Evolutionary conservation across 768 basidiomycete genomes (phyloP).

Genomic region (Suillus paluster): DNA sequence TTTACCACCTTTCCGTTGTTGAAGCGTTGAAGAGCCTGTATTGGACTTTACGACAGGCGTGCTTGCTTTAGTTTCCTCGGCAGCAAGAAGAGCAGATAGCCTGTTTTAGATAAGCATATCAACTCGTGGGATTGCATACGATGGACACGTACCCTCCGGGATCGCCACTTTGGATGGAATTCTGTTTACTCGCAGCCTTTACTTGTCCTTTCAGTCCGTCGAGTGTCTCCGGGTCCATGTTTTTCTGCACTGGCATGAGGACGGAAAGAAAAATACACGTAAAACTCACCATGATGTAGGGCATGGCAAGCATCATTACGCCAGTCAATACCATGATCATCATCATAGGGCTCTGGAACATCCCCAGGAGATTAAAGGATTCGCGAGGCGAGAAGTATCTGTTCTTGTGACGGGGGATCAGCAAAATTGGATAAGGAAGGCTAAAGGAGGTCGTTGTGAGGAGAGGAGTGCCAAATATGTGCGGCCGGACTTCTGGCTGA

Average conservation of each 20-base stretch:
- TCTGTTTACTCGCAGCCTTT: constrained; percentile 58
- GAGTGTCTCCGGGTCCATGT: constrained; percentile 71
- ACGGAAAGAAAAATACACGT: background rate
- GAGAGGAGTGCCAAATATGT: constrained; percentile 70
- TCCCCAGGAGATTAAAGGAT: constrained; percentile 73
- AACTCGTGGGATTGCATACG: background rate
- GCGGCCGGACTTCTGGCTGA: constrained; percentile 60
- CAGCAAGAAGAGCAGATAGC: constrained; percentile 48
- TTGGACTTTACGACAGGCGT: constrained; percentile 12
- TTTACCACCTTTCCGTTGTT: constrained; percentile 41
- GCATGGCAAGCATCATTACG: constrained; percentile 70
- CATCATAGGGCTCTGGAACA: constrained; percentile 88
- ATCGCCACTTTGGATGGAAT: constrained; percentile 61
- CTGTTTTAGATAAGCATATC: constrained; percentile 32
- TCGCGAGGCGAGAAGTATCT: constrained; percentile 70
- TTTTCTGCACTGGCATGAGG: constrained; percentile 54
- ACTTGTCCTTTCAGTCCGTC: constrained; percentile 68
- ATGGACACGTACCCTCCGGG: constrained; percentile 54
- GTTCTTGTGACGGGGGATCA: constrained; percentile 59
- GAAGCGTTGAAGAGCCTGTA: constrained; percentile 22
- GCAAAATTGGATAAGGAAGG: constrained; percentile 63
- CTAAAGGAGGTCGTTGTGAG: constrained; percentile 57
- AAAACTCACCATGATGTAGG: constrained; percentile 69
- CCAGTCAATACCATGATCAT: constrained; percentile 73
- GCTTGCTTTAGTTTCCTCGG: constrained; percentile 39